Evolutionary conservation across 768 basidiomycete species (phyloP), one percentile per base, ranked within the genome.

Genomic region (Termitomyces sp.): DNA sequence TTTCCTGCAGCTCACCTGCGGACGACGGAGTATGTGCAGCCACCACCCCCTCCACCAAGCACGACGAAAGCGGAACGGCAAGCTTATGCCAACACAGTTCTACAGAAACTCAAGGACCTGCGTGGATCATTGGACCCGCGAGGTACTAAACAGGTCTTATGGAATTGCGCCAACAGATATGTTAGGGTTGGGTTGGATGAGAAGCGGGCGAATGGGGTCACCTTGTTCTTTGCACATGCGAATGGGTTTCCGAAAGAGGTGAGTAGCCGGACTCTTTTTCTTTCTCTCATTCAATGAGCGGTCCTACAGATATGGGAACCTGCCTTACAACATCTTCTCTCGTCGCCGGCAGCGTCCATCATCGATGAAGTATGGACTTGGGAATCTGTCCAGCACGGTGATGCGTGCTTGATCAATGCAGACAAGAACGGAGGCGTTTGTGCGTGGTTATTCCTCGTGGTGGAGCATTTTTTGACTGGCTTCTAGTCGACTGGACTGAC

Each of bases 221-320:
- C 92, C 0, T 69, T 95, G 51, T 81, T 95, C 60, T 75, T 90
- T 46, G 82, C 83, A 4, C 94, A 95, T 68, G 92, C 91, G 2
- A 95, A 92, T 69, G 93, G 95, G 1, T 88, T 95, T 63, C 83
- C 82, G 46, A 95, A 95, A 68, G 92, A 95, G 84, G 90, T 85
- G 53, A 47, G 82, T 60, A 27, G 21, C 42, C 29, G 21, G 11
- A 35, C 23, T 25, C n/a, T 25, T 10, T 5, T 38, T 49, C 4
- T 38, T 14, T 10, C 41, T 37, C 9, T 38, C 44, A 23, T 21
- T 50, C 14, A 25, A 45, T 46, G 23, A 47, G 31, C 12, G 19
- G 17, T 40, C 23, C 34, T 53, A 23, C 63, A 95, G 92, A 89
- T 82, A 9, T 96, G 89, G 86, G 91, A 95, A 66, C 84, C 90